Evolutionary conservation across 1,284 basidiomycete genomes (phyloP), one percentile per base, ranked within the genome.

Genomic region (Entoloma clypeatum): DNA sequence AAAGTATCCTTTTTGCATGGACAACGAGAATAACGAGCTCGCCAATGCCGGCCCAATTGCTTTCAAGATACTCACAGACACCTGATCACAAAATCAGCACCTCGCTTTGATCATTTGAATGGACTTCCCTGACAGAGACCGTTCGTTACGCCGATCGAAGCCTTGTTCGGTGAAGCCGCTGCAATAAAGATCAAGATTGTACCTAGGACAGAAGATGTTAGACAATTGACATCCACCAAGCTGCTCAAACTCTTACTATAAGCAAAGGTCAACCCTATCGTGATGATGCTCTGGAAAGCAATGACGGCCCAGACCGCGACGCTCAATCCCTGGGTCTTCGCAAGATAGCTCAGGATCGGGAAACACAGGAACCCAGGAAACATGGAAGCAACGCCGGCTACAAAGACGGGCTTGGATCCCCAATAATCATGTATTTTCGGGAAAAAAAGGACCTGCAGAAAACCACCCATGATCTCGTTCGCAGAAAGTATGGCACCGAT

Each of bases 81-180:
- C 48, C 48, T 50, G 30, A 3, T 11, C 5, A 22, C 2, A 13
- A 13, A 13, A 13, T 19, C n/a, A 17, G 16, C 14, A 16, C 9
- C 8, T 45, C n/a, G n/a, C n/a, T n/a, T n/a, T n/a, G n/a, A n/a
- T n/a, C n/a, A n/a, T n/a, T n/a, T n/a, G n/a, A n/a, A n/a, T n/a
- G n/a, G n/a, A n/a, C n/a, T 32, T 17, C 64, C 68, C 51, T 75
- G 73, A 0, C 68, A 68, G 4, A 75, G 60, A 7, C 74, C 74
- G 49, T 74, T 75, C 16, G 67, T 66, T 4, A 73, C 58, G 4
- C 72, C 72, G 21, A 74, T 43, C 2, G 56, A 39, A 3, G 49
- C 43, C 11, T 47, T 48, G 7, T 52, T 53, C 2, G 61, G 57
- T 5, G 60, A 41, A 7, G 53, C 26, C 4, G 44, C 51, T 11